Percentiles rank a stretch among this genome's conserved stretches.
phyloP scores from a whole-genome alignment of 2,329 filamentous ascomycete species.

The Drechslerella stenobrocha region DNA sequence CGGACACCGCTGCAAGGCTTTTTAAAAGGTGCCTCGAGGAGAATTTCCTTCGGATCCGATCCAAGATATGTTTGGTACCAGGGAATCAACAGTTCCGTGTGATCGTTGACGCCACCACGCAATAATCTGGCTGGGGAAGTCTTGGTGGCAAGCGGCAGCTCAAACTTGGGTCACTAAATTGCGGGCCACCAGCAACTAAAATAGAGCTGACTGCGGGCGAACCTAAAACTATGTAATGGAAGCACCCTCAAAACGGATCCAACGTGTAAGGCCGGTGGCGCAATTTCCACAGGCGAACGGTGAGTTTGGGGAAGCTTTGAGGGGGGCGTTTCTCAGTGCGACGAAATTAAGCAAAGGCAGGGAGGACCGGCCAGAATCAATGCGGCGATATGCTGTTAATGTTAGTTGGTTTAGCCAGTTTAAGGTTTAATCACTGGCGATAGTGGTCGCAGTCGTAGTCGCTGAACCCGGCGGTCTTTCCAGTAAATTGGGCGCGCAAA shows the following conservation, averaged over 20 bases:
- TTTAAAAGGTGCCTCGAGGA: conserved; percentile 44
- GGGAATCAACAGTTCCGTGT: conserved; percentile 30
- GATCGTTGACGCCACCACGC: conserved; percentile 46
- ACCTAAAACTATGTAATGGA: conserved; percentile 29
- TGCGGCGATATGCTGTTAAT: conserved; percentile 16
- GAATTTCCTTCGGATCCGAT: conserved; percentile 30
- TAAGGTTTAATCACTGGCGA: no score
- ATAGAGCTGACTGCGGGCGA: conserved; percentile 33
- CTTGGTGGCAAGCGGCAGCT: conserved; percentile 42
- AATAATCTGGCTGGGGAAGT: conserved; percentile 34
- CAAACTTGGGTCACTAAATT: conserved; percentile 45
- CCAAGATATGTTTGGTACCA: conserved; percentile 33
- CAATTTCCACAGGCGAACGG: conserved; percentile 48
- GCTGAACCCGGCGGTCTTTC: no score
- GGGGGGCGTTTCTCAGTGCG: conserved; percentile 24
- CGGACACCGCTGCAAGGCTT: conserved; percentile 33
- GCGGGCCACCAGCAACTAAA: conserved; percentile 44
- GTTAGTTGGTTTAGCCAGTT: background rate
- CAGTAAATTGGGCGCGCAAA: no score
- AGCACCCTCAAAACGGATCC: conserved; percentile 40
- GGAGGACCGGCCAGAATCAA: conserved; percentile 16
- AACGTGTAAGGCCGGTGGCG: conserved; percentile 39
- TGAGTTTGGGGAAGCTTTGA: conserved; percentile 35
- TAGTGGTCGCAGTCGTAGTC: no score
- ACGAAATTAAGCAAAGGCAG: conserved; percentile 20